phyloP scores from a whole-genome alignment of 768 basidiomycete genomes.

The Clitopilus passeckerianus region DNA sequence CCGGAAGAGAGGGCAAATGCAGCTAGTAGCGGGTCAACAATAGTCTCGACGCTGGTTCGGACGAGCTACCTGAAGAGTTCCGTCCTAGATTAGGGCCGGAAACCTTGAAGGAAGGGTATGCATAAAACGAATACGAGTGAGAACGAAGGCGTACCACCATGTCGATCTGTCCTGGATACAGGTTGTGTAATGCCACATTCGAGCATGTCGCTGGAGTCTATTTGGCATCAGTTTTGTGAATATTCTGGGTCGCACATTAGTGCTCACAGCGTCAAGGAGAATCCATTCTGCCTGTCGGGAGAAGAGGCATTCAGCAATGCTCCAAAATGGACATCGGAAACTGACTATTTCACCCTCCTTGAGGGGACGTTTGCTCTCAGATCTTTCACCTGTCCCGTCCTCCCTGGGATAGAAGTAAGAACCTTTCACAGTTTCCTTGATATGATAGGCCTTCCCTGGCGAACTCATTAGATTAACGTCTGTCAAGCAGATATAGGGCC shows the following conservation, averaged over 20 bases:
- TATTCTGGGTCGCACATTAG: conserved; percentile 1
- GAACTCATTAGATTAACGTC: not conserved
- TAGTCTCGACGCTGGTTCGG: conserved; percentile 5
- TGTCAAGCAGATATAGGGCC: conserved; percentile 8
- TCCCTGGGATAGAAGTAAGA: conserved; percentile 72
- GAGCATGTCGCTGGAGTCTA: conserved; percentile 92
- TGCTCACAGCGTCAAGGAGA: conserved; percentile 70
- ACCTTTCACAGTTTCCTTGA: conserved; percentile 67
- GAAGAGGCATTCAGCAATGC: not conserved
- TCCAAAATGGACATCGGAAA: conserved; percentile 2
- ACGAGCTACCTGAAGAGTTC: conserved; percentile 67
- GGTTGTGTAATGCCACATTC: conserved; percentile 86
- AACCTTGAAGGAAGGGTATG: conserved; percentile 38
- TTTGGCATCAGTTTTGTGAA: conserved; percentile 18
- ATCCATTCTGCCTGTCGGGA: conserved; percentile 73
- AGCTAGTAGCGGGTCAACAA: conserved; percentile 32
- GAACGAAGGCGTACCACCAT: conserved; percentile 58
- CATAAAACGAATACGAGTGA: not conserved
- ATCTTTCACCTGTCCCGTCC: conserved; percentile 70
- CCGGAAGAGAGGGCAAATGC: conserved; percentile 90
- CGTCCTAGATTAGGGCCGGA: conserved; percentile 86
- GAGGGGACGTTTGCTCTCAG: conserved; percentile 55
- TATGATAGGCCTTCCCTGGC: conserved; percentile 76
- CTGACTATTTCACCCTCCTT: conserved; percentile 66
- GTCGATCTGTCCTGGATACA: conserved; percentile 82